Conservation (phyloP, 148 eudicot species). For the Camellia lanceoleosa region DNA sequence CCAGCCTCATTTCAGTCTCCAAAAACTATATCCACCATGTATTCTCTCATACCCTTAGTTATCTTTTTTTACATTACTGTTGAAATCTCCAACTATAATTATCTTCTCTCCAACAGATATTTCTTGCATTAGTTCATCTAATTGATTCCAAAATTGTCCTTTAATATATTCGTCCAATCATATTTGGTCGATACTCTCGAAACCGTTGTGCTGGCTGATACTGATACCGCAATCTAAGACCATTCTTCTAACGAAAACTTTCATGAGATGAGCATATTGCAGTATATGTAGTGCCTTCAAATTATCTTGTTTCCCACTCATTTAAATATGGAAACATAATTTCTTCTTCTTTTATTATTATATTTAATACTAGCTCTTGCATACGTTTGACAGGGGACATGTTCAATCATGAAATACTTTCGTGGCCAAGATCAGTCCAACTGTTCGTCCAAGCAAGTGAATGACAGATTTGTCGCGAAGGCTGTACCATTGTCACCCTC, state of each 20-base stretch:
- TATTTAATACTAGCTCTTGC: neutral
- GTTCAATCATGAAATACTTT: constrained; percentile 47
- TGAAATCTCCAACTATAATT: too few relatives aligned
- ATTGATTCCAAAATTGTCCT: too few relatives aligned
- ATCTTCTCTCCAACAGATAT: too few relatives aligned
- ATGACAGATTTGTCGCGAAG: constrained; percentile 24
- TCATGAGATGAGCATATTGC: neutral
- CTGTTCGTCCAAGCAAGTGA: constrained; percentile 30
- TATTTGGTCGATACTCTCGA: too few relatives aligned
- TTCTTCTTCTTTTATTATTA: neutral
- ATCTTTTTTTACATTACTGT: too few relatives aligned
- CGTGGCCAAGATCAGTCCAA: constrained; percentile 39
- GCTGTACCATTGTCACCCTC: constrained; percentile 32
- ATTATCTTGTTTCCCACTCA: neutral
- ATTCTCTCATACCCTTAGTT: too few relatives aligned
- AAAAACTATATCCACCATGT: too few relatives aligned
- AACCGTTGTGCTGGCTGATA: too few relatives aligned
- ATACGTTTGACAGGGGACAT: constrained; percentile 59
- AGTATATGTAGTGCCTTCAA: neutral
- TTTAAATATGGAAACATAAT: neutral
- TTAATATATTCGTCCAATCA: too few relatives aligned
- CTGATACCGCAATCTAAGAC: too few relatives aligned
- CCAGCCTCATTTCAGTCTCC: too few relatives aligned
- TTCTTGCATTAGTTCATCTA: too few relatives aligned
- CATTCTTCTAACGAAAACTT: neutral